Base-by-base conservation (phyloP, 106 monocot genomes). In the Acorus gramineus region DNA sequence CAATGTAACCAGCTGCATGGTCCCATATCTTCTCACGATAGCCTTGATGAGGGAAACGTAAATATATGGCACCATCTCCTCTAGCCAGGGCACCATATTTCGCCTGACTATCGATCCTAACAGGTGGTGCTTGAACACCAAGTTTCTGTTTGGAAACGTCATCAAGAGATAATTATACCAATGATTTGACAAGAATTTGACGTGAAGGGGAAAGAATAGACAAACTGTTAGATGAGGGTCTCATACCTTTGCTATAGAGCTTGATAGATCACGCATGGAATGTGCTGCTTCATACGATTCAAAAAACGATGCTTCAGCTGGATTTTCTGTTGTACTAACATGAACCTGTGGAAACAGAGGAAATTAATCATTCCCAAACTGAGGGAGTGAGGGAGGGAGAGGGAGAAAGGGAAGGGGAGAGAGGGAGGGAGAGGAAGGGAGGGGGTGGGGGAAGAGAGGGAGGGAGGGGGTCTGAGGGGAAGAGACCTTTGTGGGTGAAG, bases 1-100 rank as follows among this genome's bases (percentile, higher is more conserved):
- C 98, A 76, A 99, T 99, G 49, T 44, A 85, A 46, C 98, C 98
- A 59, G 98, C 92, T 10, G 98, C 98, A 84, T 98, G 92, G 58
- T 98, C 98, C 98, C 98, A 98, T 62, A 98, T 92, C 73, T 92
- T 98, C 62, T 98, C 98, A 50, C 88, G 78, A 59, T 98, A 98
- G 8, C 92, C 98, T 77, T 84, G 64, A 67, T 79, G 98, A 11
- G 98, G 92, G 56, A 98, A 89, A 50, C 98, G 87, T 44, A 98
- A 63, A 60, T 92, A 98, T 72, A 98, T 98, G 11, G 91, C 88
- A 52, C 98, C 98, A 72, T 98, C 98, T 67, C 98, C 98, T 80
- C 88, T 80, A 7, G 98, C 71, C 10, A 98, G 63, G 63, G 92
- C 98, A 77, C 88, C 91, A 60, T 98, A 98, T 71, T 98, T 98